A percentile compares a stretch with the other conserved stretches of the same genome.
Evolutionary conservation across 2,329 filamentous ascomycete species (phyloP).

Genomic region (Venturia effusa): DNA sequence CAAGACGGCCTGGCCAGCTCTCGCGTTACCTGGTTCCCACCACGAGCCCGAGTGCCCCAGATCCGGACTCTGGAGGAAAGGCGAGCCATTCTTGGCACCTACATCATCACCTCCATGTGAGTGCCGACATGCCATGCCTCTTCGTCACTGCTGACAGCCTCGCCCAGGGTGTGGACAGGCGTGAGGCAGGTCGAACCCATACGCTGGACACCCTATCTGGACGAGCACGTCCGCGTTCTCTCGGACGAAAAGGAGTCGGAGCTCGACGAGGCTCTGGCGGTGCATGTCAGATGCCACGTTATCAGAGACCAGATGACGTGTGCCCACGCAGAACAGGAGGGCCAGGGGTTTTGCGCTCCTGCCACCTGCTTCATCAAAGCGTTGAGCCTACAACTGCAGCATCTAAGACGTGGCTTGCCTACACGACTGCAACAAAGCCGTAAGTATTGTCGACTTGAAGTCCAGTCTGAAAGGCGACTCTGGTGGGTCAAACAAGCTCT

Average conservation of each 20-base stretch:
- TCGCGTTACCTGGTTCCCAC: background rate
- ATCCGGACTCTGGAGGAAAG: background rate
- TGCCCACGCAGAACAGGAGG: background rate
- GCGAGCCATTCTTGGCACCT: background rate
- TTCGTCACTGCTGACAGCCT: background rate
- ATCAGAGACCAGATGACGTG: background rate
- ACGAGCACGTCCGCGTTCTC: slow-evolving; percentile 1
- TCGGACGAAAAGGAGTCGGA: background rate
- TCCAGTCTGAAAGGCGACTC: too few relatives aligned
- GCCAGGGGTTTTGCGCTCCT: background rate
- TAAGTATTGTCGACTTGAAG: background rate
- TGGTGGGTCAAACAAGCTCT: background rate
- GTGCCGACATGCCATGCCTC: background rate
- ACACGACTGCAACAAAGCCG: background rate
- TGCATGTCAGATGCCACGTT: background rate
- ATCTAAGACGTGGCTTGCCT: background rate
- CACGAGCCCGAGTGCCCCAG: background rate
- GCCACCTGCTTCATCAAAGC: background rate
- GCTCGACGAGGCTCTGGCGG: background rate
- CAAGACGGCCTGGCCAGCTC: background rate
- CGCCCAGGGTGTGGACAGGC: background rate
- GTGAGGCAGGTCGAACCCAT: background rate
- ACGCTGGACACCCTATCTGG: slow-evolving; percentile 4
- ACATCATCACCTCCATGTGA: background rate
- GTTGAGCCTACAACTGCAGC: background rate